Base-by-base conservation (phyloP, 2,329 filamentous ascomycete genomes). In the Fusarium napiforme region DNA sequence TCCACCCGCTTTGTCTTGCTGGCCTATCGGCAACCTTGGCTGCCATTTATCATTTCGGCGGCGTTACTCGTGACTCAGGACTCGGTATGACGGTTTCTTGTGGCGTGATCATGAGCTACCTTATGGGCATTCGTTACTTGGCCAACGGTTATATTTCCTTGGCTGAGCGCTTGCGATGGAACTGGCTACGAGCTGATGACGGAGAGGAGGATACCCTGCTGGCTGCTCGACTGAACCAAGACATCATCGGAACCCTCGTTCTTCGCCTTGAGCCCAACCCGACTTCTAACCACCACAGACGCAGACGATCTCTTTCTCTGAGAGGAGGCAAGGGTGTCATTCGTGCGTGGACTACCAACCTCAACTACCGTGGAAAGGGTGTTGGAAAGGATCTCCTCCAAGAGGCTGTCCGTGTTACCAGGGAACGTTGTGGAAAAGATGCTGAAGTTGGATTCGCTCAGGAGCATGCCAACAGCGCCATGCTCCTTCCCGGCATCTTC, bases 341-440 rank as follows among this genome's bases (percentile, higher is more conserved):
- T 64, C 89, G 93, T 34, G 94, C 93, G 3, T 97, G 95, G 94
- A 96, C 94, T 4, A 93, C 94, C 4, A 87, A 87, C 78, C 83
- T 91, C 57, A 86, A 87, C 74, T 94, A 94, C 80, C 88, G 95
- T 32, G 86, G 89, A 37, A 89, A 90, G 71, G 94, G 94, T 1
- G 85, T 97, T 30, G 95, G 94, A 6, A 87, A 85, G 45, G 91
- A 91, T 37, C 82, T 97, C 77, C 85, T 97, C 53, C 88, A 92
- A 74, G 92, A 93, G 75, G 93, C 93, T 4, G 90, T 95, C 5
- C 86, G 87, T 64, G 81, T 92, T 61, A 92, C 92, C 67, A 88
- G 88, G 75, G 90, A 91, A 81, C 89, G 88, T 78, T 92, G 92
- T 65, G 93, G 93, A 46, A 88, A 88, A 66, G 90, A 90, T 39